Evolutionary conservation across 306 rosid species (phyloP).

Genomic region (Prunus mume): DNA sequence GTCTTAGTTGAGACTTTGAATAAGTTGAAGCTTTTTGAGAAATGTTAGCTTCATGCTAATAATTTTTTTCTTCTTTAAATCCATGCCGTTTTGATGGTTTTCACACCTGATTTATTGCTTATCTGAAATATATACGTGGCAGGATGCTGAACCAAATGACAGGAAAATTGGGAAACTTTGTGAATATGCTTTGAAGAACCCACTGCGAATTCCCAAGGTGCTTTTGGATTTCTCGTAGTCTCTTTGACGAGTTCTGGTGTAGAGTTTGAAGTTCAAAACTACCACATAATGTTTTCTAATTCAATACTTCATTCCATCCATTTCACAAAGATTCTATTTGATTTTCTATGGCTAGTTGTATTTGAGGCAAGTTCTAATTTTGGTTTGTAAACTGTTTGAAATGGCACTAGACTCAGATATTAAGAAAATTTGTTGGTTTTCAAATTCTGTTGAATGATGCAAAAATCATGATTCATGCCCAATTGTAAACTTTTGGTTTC

Average conservation of each 20-base stretch:
- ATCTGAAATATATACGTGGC: constrained; percentile 1
- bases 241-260: not conserved
- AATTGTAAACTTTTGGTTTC: not conserved
- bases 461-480: not conserved
- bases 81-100: constrained; percentile 5
- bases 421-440: not conserved
- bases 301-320: not conserved
- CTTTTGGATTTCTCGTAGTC: not conserved
- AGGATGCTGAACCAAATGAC: constrained; percentile 57
- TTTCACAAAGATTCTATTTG: not conserved
- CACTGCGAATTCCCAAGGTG: constrained; percentile 57
- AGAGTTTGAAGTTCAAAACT: not conserved
- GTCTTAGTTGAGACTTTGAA: not conserved
- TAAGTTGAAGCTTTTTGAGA: not conserved
- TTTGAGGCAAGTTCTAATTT: not conserved
- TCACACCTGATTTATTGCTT: constrained; percentile 8
- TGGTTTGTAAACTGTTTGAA: not conserved
- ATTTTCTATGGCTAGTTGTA: not conserved
- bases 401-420: not conserved
- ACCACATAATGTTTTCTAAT: not conserved
- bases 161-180: constrained; percentile 54
- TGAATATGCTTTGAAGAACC: constrained; percentile 54
- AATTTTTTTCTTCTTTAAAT: not conserved
- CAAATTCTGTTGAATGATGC: not conserved
- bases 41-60: not conserved